Base-by-base conservation (phyloP, 305 asterid species). In the Nicotiana rustica region DNA sequence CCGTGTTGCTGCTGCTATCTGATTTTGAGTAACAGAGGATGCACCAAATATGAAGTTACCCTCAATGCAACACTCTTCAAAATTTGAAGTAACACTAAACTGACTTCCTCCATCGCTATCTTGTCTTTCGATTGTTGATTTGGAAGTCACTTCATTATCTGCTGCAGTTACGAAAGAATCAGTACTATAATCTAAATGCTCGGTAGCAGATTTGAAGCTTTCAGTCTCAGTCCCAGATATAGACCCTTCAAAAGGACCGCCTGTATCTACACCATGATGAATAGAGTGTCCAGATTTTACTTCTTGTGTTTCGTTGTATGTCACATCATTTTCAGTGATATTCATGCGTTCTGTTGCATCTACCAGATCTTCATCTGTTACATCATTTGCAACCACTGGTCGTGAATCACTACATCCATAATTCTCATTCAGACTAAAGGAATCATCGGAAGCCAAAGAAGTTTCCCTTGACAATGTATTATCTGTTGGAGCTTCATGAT, bases 181-280 rank as follows among this genome's bases (percentile, higher is more conserved):
- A 33, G 88, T 82, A 80, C 91, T 86, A 87, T 87, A 89, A 41
- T 96, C 99, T 77, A 93, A 92, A 86, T 92, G 96, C 62, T 96
- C 99, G 29, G 90, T 86, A 19, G 98, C 98, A 84, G 99, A 96
- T 85, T 86, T 91, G 79, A 95, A 95, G 91, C 98, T 93, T 90
- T 93, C 98, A 44, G 98, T 92, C 67, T 76, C 80, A 29, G 88
- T 91, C 75, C 90, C 97, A 47, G 98, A 93, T 82, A 91, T 86
- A 84, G 89, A 85, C 85, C 87, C 98, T 70, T 93, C 98, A 67
- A 87, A 90, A 71, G 88, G 84, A 81, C 88, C 87, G 17, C 84
- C 95, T 77, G 75, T 85, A 79, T 85, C 86, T 83, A 84, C 83
- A 83, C 60, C 86, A 82, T 82, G 90, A 79, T 83, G 73, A 59